phyloP scores from a whole-genome alignment of 768 basidiomycete genomes.

The Lactifluus volemus region DNA sequence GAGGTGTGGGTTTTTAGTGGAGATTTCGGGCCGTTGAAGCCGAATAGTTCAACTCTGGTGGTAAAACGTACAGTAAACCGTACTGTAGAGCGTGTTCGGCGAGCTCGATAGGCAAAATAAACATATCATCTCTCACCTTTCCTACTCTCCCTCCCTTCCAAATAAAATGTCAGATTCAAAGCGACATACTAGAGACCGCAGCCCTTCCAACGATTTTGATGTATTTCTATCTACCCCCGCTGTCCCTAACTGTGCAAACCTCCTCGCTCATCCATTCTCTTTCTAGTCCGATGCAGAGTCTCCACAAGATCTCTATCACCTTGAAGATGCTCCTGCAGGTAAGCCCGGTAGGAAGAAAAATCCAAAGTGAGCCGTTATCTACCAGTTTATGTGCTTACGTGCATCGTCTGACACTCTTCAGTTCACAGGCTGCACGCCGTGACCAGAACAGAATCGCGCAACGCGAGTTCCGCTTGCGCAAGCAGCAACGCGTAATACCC shows the following conservation, averaged over 20 bases:
- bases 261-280: neutral
- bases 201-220: slow-evolving; percentile 55
- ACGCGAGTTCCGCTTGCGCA: slow-evolving; percentile 84
- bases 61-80: no score
- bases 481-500: slow-evolving; percentile 67
- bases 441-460: slow-evolving; percentile 92
- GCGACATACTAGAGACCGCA: slow-evolving; percentile 48
- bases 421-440: slow-evolving; percentile 80
- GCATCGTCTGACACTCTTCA: slow-evolving; percentile 26
- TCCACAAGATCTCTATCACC: slow-evolving; percentile 21
- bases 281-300: slow-evolving; percentile 69
- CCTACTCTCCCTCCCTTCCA: no score
- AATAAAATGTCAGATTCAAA: slow-evolving; percentile 36
- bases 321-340: slow-evolving; percentile 21
- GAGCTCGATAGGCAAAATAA: no score
- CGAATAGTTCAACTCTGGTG: neutral
- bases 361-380: slow-evolving; percentile 52
- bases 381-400: slow-evolving; percentile 25
- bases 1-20: no score
- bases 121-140: neutral
- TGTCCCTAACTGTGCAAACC: neutral
- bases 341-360: slow-evolving; percentile 86
- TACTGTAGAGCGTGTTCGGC: no score
- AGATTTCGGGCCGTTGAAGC: neutral
- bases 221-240: slow-evolving; percentile 23